Base-by-base conservation (phyloP, 768 basidiomycete genomes). In the Pisolithus marmoratus region DNA sequence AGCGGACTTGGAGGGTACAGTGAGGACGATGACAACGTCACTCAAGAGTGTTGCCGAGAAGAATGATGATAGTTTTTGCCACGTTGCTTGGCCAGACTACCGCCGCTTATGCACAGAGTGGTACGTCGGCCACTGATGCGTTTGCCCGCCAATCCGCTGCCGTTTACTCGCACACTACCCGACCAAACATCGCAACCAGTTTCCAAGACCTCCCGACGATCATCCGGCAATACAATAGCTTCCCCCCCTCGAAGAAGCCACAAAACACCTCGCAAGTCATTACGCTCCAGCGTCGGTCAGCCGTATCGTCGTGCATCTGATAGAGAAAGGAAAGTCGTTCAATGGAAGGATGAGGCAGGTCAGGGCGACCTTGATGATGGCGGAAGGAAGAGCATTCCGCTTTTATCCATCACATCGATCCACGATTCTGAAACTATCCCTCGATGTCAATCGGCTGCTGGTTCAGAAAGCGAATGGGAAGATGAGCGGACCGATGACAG, bases 381-480 rank as follows among this genome's bases (percentile, higher is more conserved):
- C 70, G 80, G 54, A 69, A 71, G 50, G 49, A 58, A 56, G 46
- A 38, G 52, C 29, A 47, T 54, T 12, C 58, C 58, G 1, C 50
- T 48, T 22, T 48, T 63, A 17, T 57, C 59, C 22, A 65, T 72
- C 36, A 67, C 73, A 37, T 58, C 73, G 14, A 66, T 65, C 17
- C 72, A 82, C 52, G 74, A 61, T 29, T 42, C 57, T 36, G 65
- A 66, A 38, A 66, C 65, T 41, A 58, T 68, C 45, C 54, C 54
- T 34, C 68, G 64, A 31, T 57, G 59, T 42, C 62, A 68, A 34
- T 83, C 83, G 4, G 66, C 77, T 22, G 78, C 82, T 43, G 77
- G 82, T 6, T 89, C 87, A 5, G 89, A 91, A 59, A 90, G 85
- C 64, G 90, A 93, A 51, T 92, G 90, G 90, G 90, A 92, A 68